Evolutionary conservation across 179 eudicot species (phyloP), one percentile per base, ranked within the genome.

Genomic region (Pouteria campechiana): DNA sequence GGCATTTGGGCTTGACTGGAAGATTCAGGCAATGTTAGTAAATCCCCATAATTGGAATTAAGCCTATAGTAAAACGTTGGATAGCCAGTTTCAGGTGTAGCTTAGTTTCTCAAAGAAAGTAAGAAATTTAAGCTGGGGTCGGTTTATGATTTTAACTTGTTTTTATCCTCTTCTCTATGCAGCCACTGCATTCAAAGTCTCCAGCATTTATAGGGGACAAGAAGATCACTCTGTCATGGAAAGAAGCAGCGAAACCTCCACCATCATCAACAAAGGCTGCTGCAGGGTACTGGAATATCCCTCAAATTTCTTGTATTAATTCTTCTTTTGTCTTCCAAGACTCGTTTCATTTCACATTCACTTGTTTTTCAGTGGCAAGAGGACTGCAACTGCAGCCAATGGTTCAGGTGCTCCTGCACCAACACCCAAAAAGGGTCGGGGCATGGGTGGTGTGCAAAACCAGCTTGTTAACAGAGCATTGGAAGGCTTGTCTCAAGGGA

Each of bases 151-250:
- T 27, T 20, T 16, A 13, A 17, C 12, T 41, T 5, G 13, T 6
- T 2, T 4, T 52, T 12, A 30, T 15, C 18, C n/a, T 17, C 18
- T 51, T 21, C 64, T 6, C 44, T 56, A 30, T 48, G 22, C 76
- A 84, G 97, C 89, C 81, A 40, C 60, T 88, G 61, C 93, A 80
- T 68, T 58, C 78, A 48, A 78, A 67, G 48, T 68, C 97, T 31
- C 97, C 97, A 37, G 64, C 77, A 23, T 88, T 88, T 49, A 73
- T 77, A 15, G 78, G 92, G 32, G 96, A 87, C 61, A 83, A 79
- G 72, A 77, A 55, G 57, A 72, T 87, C 53, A 75, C 74, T 60
- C 61, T 83, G 44, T 87, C 96, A 9, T 84, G 95, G 95, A 84
- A 77, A 63, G 95, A 77, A 62, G 57, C 61, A 28, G 60, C 37